Percentiles rank a stretch among this genome's conserved stretches.
phyloP scores from a whole-genome alignment of 2,329 filamentous ascomycete genomes.

The Elsinoe arachidis region DNA sequence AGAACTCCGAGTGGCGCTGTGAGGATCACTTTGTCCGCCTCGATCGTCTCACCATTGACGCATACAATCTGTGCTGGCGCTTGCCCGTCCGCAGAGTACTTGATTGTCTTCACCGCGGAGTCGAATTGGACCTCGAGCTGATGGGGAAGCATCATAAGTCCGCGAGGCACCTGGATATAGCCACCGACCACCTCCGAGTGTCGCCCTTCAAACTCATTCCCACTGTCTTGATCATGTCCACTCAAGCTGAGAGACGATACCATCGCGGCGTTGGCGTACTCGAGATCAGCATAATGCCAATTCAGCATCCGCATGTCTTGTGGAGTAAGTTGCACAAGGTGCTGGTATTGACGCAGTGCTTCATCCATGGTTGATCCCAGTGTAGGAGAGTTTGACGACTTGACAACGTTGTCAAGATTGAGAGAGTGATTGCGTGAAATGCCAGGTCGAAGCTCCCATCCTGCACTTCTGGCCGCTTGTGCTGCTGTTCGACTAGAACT shows the following conservation, averaged over 20 bases:
- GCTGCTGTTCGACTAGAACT: constrained; percentile 64
- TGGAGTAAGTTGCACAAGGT: constrained; percentile 70
- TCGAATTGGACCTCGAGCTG: constrained; percentile 69
- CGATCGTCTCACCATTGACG: constrained; percentile 64
- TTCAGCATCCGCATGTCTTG: constrained; percentile 87
- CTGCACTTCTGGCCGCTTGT: constrained; percentile 68
- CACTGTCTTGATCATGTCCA: constrained; percentile 94
- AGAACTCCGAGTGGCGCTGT: constrained; percentile 86
- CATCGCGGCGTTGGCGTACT: constrained; percentile 92
- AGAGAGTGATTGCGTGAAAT: constrained; percentile 55
- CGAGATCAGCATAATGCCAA: constrained; percentile 96
- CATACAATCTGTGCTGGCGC: constrained; percentile 57
- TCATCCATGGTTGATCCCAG: constrained; percentile 87
- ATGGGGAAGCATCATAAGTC: constrained; percentile 67
- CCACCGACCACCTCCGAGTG: constrained; percentile 91
- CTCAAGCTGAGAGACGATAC: constrained; percentile 78
- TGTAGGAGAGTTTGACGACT: constrained; percentile 55
- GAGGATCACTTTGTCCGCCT: constrained; percentile 85
- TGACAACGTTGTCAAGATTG: constrained; percentile 58
- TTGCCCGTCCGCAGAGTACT: constrained; percentile 40
- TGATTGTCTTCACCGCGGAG: constrained; percentile 64
- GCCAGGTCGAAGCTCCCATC: constrained; percentile 67
- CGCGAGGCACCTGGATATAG: constrained; percentile 87
- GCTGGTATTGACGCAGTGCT: constrained; percentile 79
- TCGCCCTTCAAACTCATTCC: constrained; percentile 92